phyloP scores from a whole-genome alignment of 2,329 filamentous ascomycete species.

The Pseudodiploospora longispora region DNA sequence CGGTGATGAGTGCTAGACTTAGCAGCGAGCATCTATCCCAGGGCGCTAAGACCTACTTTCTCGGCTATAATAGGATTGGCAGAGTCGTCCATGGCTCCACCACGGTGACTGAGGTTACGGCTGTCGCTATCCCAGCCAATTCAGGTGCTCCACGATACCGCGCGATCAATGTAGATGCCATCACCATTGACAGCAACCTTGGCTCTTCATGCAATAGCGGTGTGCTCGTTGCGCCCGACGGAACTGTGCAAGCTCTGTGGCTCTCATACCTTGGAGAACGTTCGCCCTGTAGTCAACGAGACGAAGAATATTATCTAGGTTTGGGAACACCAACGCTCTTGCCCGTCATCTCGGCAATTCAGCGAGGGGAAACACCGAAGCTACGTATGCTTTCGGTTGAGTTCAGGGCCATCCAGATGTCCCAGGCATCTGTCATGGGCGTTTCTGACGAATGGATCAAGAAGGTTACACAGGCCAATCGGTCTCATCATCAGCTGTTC shows the following conservation, averaged over 20 bases:
- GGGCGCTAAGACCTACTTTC: slow-evolving; percentile 89
- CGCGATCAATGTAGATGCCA: slow-evolving; percentile 91
- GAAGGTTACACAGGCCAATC: slow-evolving; percentile 80
- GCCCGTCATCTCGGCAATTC: slow-evolving; percentile 81
- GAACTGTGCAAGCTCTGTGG: slow-evolving; percentile 92
- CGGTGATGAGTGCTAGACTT: slow-evolving; percentile 80
- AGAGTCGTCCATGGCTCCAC: slow-evolving; percentile 91
- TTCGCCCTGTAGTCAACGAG: slow-evolving; percentile 66
- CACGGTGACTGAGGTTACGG: slow-evolving; percentile 92
- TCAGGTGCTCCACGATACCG: slow-evolving; percentile 85
- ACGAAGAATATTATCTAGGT: slow-evolving; percentile 94
- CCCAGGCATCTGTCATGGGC: slow-evolving; percentile 93
- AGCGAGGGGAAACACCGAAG: slow-evolving; percentile 68
- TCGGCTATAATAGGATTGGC: slow-evolving; percentile 96
- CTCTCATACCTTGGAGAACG: slow-evolving; percentile 93
- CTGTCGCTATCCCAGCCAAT: slow-evolving; percentile 92
- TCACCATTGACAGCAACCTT: slow-evolving; percentile 90
- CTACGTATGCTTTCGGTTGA: slow-evolving; percentile 90
- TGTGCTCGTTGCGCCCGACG: slow-evolving; percentile 81
- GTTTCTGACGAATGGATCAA: slow-evolving; percentile 94
- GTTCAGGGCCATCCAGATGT: slow-evolving; percentile 92
- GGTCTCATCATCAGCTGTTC: slow-evolving; percentile 90
- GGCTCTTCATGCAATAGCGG: slow-evolving; percentile 90
- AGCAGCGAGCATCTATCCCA: slow-evolving; percentile 79
- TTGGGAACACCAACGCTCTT: slow-evolving; percentile 81